Percentiles rank a stretch among this genome's conserved stretches.
Conservation (phyloP, 371 early-diverging fungal species). For the Mucor plumbeus region DNA sequence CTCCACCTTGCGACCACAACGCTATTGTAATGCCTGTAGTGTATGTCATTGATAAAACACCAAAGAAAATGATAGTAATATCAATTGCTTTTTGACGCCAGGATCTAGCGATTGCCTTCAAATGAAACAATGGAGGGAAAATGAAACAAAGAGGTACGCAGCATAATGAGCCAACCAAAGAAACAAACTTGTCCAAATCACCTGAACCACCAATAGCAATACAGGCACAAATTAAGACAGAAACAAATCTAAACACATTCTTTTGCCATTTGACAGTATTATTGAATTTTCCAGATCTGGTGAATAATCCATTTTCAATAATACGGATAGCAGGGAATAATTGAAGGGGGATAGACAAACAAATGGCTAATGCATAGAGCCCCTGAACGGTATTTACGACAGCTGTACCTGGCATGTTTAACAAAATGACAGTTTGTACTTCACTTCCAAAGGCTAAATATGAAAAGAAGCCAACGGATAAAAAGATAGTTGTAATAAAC, state of each 20-base stretch:
- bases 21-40: constrained; percentile 77
- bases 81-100: constrained; percentile 53
- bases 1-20: constrained; percentile 63
- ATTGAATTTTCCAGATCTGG: constrained; percentile 65
- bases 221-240: constrained; percentile 63
- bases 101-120: constrained; percentile 60
- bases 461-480: constrained; percentile 75
- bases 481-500: constrained; percentile 72
- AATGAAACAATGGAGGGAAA: constrained; percentile 85
- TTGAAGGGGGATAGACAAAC: constrained; percentile 82
- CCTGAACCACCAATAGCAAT: constrained; percentile 77
- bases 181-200: constrained; percentile 85
- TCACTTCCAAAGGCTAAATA: constrained; percentile 82
- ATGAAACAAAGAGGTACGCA: constrained; percentile 78
- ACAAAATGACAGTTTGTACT: constrained; percentile 79
- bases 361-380: constrained; percentile 84
- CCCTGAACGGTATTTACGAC: constrained; percentile 70
- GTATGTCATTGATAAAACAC: constrained; percentile 75
- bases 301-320: constrained; percentile 73
- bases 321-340: constrained; percentile 91
- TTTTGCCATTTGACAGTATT: constrained; percentile 87
- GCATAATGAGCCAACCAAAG: constrained; percentile 72
- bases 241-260: constrained; percentile 71
- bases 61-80: constrained; percentile 71
- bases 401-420: constrained; percentile 74